Evolutionary conservation across 176 grass and related monocot genomes (phyloP), one percentile per base, ranked within the genome.

Genomic region (Cenchrus purpureus): DNA sequence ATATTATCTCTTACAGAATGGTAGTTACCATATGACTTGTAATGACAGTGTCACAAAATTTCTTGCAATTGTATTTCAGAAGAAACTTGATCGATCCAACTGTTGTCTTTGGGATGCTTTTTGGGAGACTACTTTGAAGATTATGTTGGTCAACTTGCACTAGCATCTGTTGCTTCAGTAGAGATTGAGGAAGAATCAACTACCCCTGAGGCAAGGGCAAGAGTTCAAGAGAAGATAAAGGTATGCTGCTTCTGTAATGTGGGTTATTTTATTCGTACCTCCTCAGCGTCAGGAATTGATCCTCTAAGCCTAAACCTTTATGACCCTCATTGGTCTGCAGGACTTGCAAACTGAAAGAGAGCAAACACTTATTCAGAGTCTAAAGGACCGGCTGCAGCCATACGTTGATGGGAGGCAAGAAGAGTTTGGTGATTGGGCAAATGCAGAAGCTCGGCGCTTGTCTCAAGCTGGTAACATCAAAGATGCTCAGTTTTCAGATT

Each of bases 351-450:
- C 83, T 10, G 89, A 98, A 78, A 91, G 95, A 79, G 92, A 95
- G 71, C 82, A 91, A 63, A 88, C 73, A 44, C 88, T 98, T 83
- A 78, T 76, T 65, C 64, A 88, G 62, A 91, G 78, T 70, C 91
- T 98, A 37, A 98, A 91, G 82, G 72, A 91, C 22, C 82, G 82
- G 54, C 89, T 98, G 73, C 90, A 91, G 48, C 90, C 89, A 76
- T 95, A 95, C 79, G 92, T 95, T 37, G 68, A 83, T 57, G 92
- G 91, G 17, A 48, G 74, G 3, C 85, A 95, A 2, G 89, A 90
- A 49, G 91, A 91, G 65, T 98, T 98, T 73, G 82, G 90, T 74
- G 83, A 77, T 16, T 98, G 95, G 95, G 95, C 95, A 83, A 91
- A 81, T 73, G 81, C 87, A 71, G 95, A 98, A 89, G 92, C 95